Evolutionary conservation across 2,329 filamentous ascomycete species (phyloP), one percentile per base, ranked within the genome.

Genomic region (Diaporthe citriasiana): DNA sequence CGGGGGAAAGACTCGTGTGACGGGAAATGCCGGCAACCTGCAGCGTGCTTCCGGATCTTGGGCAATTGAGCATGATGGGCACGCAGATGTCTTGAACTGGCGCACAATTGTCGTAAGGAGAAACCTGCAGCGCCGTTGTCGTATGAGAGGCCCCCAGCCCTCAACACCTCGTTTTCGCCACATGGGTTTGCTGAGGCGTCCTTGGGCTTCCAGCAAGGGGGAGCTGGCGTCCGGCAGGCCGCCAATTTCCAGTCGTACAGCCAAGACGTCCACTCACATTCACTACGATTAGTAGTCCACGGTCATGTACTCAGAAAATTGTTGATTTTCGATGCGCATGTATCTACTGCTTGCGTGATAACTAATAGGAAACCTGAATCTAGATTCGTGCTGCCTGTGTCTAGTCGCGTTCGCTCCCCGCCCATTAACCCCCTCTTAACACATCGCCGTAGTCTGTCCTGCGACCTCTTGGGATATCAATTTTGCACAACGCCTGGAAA

Each of bases 401-500:
- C 42, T 50, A 27, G 55, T 60, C 56, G 30, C 42, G 45, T 71
- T 63, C 33, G 40, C 69, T 22, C 45, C 8, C 12, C 63, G n/a
- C 19, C 35, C 25, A 66, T 66, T 66, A 51, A 50, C 10, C 45
- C 22, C 19, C 19, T 42, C 45, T 33, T 13, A 25, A 12, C 69
- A 30, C 42, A 40, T 30, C 25, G 35, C 57, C 51, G 50, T 60
- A 40, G n/a, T 15, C 19, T 33, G n/a, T 35, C 55, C n/a, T n/a
- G 8, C 33, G 30, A 71, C 45, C n/a, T 33, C 56, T 60, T 73
- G 72, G 72, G 72, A 73, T 73, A 75, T 71, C 73, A 75, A 70
- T 60, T 50, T 68, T 42, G 22, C 27, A 72, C 63, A 53, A 68
- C 63, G 63, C 63, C 63, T 63, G 4, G 25, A 53, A 30, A 25